Evolutionary conservation across 2,329 filamentous ascomycete species (phyloP).

Genomic region (Alternaria panax): DNA sequence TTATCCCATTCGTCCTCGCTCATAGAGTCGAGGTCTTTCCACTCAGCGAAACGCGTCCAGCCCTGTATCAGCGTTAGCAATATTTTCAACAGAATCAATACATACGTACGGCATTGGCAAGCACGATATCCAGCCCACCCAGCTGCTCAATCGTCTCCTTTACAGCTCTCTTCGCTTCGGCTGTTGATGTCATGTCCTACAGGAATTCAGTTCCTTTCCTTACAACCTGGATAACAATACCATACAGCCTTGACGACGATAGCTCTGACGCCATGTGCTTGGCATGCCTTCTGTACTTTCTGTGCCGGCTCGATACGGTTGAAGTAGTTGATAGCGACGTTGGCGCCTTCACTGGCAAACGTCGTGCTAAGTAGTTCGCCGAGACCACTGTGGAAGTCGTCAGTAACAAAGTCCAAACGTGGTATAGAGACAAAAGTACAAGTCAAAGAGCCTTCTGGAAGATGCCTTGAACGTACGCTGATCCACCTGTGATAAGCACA

Average conservation of each 20-base stretch:
- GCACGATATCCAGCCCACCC: slow-evolving; percentile 76
- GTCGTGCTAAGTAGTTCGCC: slow-evolving; percentile 72
- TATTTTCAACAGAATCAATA: background rate
- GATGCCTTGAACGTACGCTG: slow-evolving; percentile 57
- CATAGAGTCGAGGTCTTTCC: slow-evolving; percentile 65
- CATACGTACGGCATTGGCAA: slow-evolving; percentile 72
- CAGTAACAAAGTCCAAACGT: background rate
- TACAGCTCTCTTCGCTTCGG: slow-evolving; percentile 67
- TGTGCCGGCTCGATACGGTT: slow-evolving; percentile 67
- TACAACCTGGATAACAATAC: too few relatives aligned
- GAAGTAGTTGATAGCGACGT: slow-evolving; percentile 77
- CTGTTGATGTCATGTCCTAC: slow-evolving; percentile 67
- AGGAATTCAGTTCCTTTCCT: too few relatives aligned
- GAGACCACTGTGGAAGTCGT: slow-evolving; percentile 63
- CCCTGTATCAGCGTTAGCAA: slow-evolving; percentile 51
- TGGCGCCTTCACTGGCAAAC: slow-evolving; percentile 72
- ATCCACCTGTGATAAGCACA: slow-evolving; percentile 70
- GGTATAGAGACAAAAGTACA: background rate
- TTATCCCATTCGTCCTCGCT: slow-evolving; percentile 70
- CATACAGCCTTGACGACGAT: slow-evolving; percentile 67
- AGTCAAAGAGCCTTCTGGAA: background rate
- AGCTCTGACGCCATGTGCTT: slow-evolving; percentile 60
- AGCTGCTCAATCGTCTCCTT: slow-evolving; percentile 65
- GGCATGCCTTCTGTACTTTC: slow-evolving; percentile 64
- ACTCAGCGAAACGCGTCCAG: slow-evolving; percentile 67